Conservation (phyloP, 192 early-diverging fungal genomes). For the Podila horticola region DNA sequence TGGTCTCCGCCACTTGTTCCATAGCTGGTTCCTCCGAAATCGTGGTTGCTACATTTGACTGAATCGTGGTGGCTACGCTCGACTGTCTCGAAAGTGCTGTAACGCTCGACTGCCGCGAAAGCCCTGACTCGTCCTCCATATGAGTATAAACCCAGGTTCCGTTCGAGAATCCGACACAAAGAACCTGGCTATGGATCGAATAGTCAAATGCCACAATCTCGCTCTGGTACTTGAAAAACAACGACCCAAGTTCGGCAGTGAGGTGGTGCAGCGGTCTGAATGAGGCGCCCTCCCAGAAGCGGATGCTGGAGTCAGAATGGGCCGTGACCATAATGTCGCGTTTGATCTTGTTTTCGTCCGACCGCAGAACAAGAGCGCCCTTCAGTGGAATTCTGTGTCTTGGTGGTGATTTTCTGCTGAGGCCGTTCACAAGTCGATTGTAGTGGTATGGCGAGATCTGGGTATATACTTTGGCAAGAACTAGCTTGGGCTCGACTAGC, state of each 20-base stretch:
- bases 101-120: constrained; percentile 20
- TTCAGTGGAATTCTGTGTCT: constrained; percentile 51
- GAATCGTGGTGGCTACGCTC: background rate
- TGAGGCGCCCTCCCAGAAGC: constrained; percentile 60
- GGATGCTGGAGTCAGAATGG: constrained; percentile 52
- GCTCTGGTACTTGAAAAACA: constrained; percentile 25
- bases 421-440: constrained; percentile 24
- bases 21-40: constrained; percentile 1
- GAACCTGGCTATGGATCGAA: constrained; percentile 21
- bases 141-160: constrained; percentile 34
- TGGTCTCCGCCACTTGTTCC: background rate
- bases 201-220: constrained; percentile 48
- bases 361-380: constrained; percentile 38
- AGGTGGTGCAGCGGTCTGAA: constrained; percentile 54
- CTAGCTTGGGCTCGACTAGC: constrained; percentile 45
- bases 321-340: constrained; percentile 56
- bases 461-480: constrained; percentile 40
- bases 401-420: background rate
- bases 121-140: background rate
- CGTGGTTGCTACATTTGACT: constrained; percentile 8
- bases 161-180: constrained; percentile 52
- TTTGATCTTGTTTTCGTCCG: constrained; percentile 49
- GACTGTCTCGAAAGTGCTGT: background rate
- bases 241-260: constrained; percentile 28
- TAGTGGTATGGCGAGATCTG: constrained; percentile 25